Conservation (phyloP, 768 basidiomycete genomes). For the Mycena belliarum region DNA sequence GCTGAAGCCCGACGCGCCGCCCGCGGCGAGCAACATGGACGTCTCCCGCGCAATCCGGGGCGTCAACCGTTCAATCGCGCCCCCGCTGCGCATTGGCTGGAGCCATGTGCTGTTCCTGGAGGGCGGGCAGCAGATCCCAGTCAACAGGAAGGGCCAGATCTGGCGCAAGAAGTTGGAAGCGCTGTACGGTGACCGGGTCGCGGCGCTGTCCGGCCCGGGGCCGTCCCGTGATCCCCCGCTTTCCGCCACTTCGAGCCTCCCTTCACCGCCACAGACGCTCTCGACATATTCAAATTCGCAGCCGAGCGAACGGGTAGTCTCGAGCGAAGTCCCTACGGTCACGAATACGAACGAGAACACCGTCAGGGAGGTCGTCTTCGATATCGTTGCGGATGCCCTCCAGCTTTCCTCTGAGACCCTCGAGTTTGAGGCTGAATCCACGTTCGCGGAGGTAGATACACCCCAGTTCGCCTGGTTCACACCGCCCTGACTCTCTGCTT, state of each 20-base stretch:
- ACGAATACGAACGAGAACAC: too few relatives aligned
- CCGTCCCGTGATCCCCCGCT: too few relatives aligned
- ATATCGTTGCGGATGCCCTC: constrained; percentile 27
- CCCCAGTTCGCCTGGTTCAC: neutral
- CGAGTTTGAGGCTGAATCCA: constrained; percentile 29
- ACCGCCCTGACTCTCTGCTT: neutral
- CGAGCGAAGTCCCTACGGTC: too few relatives aligned
- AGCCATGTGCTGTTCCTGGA: constrained; percentile 31
- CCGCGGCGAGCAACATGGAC: constrained; percentile 21
- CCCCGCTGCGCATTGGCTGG: constrained; percentile 36
- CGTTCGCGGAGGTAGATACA: constrained; percentile 33
- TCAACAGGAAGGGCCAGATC: constrained; percentile 34
- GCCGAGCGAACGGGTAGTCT: constrained; percentile 9
- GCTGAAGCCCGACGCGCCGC: constrained; percentile 14
- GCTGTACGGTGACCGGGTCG: constrained; percentile 28
- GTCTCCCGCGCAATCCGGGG: constrained; percentile 30
- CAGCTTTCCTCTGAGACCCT: constrained; percentile 27
- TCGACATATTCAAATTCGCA: neutral
- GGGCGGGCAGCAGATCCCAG: constrained; percentile 28
- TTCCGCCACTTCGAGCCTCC: too few relatives aligned
- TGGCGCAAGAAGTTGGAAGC: constrained; percentile 36
- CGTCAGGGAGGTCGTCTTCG: constrained; percentile 21
- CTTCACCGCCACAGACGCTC: too few relatives aligned
- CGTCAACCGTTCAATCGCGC: constrained; percentile 33
- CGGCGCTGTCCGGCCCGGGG: constrained; percentile 8